These are phyloP conservation scores for Suillus alpinus DNA, from an alignment of 768 basidiomycete species.

Conservation along the genomic window DNA sequence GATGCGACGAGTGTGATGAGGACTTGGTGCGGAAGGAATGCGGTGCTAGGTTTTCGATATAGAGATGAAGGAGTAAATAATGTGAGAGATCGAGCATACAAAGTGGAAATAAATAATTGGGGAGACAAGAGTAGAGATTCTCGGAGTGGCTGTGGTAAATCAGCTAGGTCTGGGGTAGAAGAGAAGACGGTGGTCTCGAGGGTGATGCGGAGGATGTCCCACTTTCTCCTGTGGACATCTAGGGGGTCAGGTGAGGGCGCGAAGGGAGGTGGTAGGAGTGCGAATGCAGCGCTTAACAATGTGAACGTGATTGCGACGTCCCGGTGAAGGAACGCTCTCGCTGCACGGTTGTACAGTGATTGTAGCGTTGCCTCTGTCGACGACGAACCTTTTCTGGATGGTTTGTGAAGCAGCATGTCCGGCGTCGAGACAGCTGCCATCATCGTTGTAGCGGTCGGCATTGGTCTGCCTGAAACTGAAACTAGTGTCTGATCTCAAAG, in stretches of 20 bases:
- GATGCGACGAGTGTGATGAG: constrained; percentile 69
- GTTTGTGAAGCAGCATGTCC: constrained; percentile 37
- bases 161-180: constrained; percentile 40
- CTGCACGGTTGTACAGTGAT: constrained; percentile 73
- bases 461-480: constrained; percentile 16
- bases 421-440: constrained; percentile 16
- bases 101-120: constrained; percentile 50
- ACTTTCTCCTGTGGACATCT: constrained; percentile 63
- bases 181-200: constrained; percentile 73
- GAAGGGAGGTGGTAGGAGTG: constrained; percentile 48
- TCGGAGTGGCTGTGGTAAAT: constrained; percentile 51
- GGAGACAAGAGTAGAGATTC: constrained; percentile 56
- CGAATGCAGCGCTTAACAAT: constrained; percentile 67
- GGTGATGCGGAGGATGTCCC: constrained; percentile 85
- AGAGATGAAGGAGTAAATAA: constrained; percentile 59
- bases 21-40: constrained; percentile 67
- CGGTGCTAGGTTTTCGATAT: constrained; percentile 40
- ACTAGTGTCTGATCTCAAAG: too few relatives aligned
- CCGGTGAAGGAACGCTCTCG: constrained; percentile 74
- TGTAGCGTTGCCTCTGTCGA: constrained; percentile 53
- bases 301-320: constrained; percentile 64
- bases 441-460: constrained; percentile 50
- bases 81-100: constrained; percentile 62
- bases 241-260: constrained; percentile 35
- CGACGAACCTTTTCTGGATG: constrained; percentile 15